Percentiles rank a stretch among this genome's conserved stretches.
phyloP scores from a whole-genome alignment of 1,284 basidiomycete species.

The Rhodotorula sp. region DNA sequence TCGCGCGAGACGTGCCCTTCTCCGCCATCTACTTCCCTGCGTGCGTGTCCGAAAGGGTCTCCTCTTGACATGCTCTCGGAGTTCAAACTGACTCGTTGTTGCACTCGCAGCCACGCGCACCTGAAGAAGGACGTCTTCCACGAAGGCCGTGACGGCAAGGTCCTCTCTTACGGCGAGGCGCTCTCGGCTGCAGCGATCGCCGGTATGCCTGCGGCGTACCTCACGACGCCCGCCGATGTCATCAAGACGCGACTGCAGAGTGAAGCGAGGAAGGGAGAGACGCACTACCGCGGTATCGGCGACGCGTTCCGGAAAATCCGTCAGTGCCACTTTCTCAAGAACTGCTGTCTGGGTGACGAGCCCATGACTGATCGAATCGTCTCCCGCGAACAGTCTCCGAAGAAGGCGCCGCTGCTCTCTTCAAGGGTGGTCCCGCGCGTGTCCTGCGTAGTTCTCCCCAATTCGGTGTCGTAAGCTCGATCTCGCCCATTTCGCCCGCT shows the following conservation, averaged over 20 bases:
- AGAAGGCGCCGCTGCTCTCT: slow-evolving; percentile 85
- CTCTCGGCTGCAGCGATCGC: slow-evolving; percentile 71
- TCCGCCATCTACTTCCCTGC: slow-evolving; percentile 59
- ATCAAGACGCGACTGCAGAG: slow-evolving; percentile 98
- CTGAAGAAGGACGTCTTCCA: slow-evolving; percentile 87
- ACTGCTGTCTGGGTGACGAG: not conserved
- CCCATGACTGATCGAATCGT: not conserved
- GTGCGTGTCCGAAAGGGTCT: slow-evolving; percentile 38
- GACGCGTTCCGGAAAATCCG: slow-evolving; percentile 91
- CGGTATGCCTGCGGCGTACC: slow-evolving; percentile 81
- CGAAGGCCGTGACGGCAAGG: slow-evolving; percentile 94
- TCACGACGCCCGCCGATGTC: slow-evolving; percentile 67
- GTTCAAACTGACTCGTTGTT: not conserved
- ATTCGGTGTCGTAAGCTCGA: slow-evolving; percentile 35
- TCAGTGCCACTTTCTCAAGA: slow-evolving; percentile 49
- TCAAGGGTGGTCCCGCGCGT: slow-evolving; percentile 93
- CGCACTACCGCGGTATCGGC: slow-evolving; percentile 82
- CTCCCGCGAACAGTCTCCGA: slow-evolving; percentile 53
- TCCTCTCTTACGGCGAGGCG: slow-evolving; percentile 86
- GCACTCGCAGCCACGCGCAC: slow-evolving; percentile 44
- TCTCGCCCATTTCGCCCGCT: slow-evolving; percentile 42
- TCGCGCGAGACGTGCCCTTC: slow-evolving; percentile 90
- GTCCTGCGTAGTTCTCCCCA: slow-evolving; percentile 68
- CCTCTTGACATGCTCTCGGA: no score
- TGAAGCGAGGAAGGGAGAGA: slow-evolving; percentile 90